Evolutionary conservation across 768 basidiomycete species (phyloP), one percentile per base, ranked within the genome.

Genomic region (Butyriboletus loyo): DNA sequence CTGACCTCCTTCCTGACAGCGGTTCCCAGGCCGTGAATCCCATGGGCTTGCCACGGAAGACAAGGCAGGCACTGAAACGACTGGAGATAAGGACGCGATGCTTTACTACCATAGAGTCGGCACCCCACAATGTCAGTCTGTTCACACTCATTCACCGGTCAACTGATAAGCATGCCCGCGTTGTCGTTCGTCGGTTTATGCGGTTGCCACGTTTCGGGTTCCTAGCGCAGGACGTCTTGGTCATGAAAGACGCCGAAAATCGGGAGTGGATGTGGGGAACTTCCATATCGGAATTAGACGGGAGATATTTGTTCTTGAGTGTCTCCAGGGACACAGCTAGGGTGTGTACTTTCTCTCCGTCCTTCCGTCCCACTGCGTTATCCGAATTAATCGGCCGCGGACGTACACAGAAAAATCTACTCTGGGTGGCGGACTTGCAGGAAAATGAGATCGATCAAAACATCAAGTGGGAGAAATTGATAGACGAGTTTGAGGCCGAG

Each of bases 101-200:
- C 65, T 93, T 21, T 89, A 81, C 65, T 92, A 89, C 67, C 91
- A 92, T 63, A 75, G 73, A 37, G 58, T 92, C 42, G 85, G 86
- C 42, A 89, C 90, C 9, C 62, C 76, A 9, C 90, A 92, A 67
- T 76, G 86, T 84, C 70, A 52, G 74, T 66, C 51, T 28, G 34
- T 53, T 47, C 38, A 45, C 27, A 28, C 28, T 50, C 21, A 22
- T 17, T 46, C 32, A 51, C 48, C 43, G 32, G 30, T 9, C 47
- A 7, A 47, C 55, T 55, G 45, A 66, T 27, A 25, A 50, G 21
- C 46, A 21, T 35, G 13, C 17, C 32, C 28, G 3, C 22, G 13
- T 31, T 44, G n/a, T 42, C 21, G 13, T 35, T 35, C 34, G 25
- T 42, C 21, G 8, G 21, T 41, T 31, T 34, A 24, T 54, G 40